Conservation (phyloP, 805 yeast species). For the Suhomyces sp. region DNA sequence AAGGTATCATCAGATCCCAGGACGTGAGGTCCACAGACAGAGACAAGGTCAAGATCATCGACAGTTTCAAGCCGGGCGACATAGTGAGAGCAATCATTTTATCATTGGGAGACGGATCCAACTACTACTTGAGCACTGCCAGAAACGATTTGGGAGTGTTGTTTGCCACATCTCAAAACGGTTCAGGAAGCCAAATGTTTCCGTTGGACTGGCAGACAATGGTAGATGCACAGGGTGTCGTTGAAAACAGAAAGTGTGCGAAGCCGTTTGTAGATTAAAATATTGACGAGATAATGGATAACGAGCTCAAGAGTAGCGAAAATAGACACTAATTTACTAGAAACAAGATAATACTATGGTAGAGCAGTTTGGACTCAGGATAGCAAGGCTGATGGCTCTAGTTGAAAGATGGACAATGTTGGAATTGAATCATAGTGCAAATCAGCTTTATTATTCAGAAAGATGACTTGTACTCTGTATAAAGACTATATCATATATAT, state of each 20-base stretch:
- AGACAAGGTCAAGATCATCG: constrained; percentile 76
- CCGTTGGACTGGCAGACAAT: constrained; percentile 96
- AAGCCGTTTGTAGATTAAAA: constrained; percentile 54
- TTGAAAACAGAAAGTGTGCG: constrained; percentile 87
- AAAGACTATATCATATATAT: too few relatives aligned
- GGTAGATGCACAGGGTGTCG: constrained; percentile 71
- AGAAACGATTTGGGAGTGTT: constrained; percentile 91
- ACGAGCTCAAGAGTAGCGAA: not conserved
- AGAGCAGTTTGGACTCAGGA: not conserved
- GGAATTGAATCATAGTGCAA: not conserved
- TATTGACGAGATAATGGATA: too few relatives aligned
- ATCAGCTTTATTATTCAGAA: not conserved
- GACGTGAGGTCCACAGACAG: constrained; percentile 90
- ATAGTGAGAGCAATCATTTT: constrained; percentile 77
- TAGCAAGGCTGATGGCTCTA: not conserved
- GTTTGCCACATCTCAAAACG: constrained; percentile 72
- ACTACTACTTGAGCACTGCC: constrained; percentile 87
- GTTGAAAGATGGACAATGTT: not conserved
- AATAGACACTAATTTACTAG: too few relatives aligned
- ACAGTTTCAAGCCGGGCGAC: constrained; percentile 88
- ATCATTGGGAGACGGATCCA: constrained; percentile 93
- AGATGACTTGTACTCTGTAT: not conserved
- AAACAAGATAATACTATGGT: too few relatives aligned
- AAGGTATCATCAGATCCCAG: constrained; percentile 79
- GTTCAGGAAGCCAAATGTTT: constrained; percentile 71